Conservation (phyloP, 2,329 filamentous ascomycete species). For the Pseudogymnoascus sp. region DNA sequence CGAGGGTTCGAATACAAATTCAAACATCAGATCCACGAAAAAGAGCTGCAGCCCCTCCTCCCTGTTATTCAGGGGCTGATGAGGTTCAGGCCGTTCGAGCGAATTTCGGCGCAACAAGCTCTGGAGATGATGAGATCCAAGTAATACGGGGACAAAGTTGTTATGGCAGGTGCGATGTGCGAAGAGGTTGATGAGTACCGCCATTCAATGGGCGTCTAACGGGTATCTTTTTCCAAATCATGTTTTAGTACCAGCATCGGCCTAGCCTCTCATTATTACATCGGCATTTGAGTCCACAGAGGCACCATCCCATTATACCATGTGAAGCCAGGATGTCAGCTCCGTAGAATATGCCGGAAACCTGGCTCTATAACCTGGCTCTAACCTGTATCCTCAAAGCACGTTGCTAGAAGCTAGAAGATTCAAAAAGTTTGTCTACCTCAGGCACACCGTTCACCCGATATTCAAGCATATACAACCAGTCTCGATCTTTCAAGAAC, state of each 20-base stretch:
- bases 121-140: not conserved
- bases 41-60: not conserved
- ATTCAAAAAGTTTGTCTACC: not conserved
- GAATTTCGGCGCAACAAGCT: slow-evolving; percentile 4
- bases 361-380: not conserved
- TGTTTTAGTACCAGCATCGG: not conserved
- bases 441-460: not conserved
- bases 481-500: not conserved
- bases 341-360: not conserved
- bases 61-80: slow-evolving; percentile 5
- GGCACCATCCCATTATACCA: not conserved
- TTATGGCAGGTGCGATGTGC: not conserved
- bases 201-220: too few relatives aligned
- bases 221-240: not conserved
- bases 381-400: not conserved
- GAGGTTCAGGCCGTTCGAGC: not conserved
- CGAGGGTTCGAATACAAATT: slow-evolving; percentile 6
- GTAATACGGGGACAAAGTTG: not conserved
- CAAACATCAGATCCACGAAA: not conserved
- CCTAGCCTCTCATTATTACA: not conserved
- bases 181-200: not conserved
- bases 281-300: not conserved
- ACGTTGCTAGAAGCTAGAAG: not conserved
- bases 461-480: not conserved
- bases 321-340: not conserved